Evolutionary conservation across 1,284 basidiomycete species (phyloP).

Genomic region (Pholiota adiposa): DNA sequence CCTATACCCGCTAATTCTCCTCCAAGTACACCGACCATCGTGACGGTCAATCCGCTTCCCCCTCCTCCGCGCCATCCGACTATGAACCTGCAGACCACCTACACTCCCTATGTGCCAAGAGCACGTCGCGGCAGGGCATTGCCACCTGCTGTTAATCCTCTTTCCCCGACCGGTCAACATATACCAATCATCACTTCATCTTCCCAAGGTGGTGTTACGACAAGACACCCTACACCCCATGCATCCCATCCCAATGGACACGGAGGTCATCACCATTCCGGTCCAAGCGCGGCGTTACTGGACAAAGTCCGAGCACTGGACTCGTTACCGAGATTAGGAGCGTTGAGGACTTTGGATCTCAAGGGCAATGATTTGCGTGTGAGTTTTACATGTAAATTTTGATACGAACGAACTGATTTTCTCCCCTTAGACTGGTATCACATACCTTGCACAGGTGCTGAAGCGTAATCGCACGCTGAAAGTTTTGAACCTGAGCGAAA

Average conservation of each 20-base stretch:
- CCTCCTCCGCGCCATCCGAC: slow-evolving; percentile 67
- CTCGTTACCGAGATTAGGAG: slow-evolving; percentile 82
- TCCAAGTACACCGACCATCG: slow-evolving; percentile 25
- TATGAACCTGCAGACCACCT: slow-evolving; percentile 65
- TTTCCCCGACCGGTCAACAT: slow-evolving; percentile 58
- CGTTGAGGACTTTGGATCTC: slow-evolving; percentile 87
- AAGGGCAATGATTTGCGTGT: slow-evolving; percentile 91
- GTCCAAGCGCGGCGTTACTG: slow-evolving; percentile 73
- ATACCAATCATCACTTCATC: slow-evolving; percentile 79
- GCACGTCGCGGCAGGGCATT: slow-evolving; percentile 48
- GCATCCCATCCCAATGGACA: slow-evolving; percentile 24
- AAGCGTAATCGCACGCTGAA: slow-evolving; percentile 96
- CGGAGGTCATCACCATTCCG: slow-evolving; percentile 44
- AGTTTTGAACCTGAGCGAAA: slow-evolving; percentile 92
- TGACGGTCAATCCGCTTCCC: slow-evolving; percentile 43
- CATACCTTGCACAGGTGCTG: slow-evolving; percentile 92
- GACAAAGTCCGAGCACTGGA: slow-evolving; percentile 86
- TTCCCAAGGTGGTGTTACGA: slow-evolving; percentile 78
- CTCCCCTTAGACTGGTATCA: slow-evolving; percentile 69
- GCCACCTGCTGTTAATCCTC: slow-evolving; percentile 45
- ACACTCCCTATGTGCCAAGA: slow-evolving; percentile 80
- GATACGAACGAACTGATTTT: slow-evolving; percentile 9
- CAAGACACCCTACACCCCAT: slow-evolving; percentile 52
- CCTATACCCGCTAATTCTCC: slow-evolving; percentile 26
- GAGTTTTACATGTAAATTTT: slow-evolving; percentile 33